Evolutionary conservation across 1,284 basidiomycete species (phyloP).

Genomic region (Somion occarium): DNA sequence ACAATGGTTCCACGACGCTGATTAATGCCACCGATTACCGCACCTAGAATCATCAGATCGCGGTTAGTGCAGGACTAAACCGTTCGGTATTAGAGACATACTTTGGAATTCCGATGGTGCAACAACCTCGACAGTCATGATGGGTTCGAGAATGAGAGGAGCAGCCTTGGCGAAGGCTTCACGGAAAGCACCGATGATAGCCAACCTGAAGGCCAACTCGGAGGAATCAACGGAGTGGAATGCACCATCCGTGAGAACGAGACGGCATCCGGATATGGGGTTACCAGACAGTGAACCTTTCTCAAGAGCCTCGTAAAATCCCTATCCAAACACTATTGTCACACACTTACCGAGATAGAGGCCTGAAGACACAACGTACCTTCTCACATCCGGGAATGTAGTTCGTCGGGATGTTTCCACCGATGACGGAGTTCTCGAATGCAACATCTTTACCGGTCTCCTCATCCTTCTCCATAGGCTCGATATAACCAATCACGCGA

Average conservation of each 20-base stretch:
- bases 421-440: constrained; percentile 90
- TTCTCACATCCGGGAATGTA: constrained; percentile 97
- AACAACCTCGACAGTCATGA: constrained; percentile 98
- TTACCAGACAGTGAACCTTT: constrained; percentile 92
- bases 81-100: constrained; percentile 15
- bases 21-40: constrained; percentile 94
- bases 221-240: constrained; percentile 97
- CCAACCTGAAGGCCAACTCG: constrained; percentile 92
- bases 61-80: background rate
- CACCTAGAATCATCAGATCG: constrained; percentile 36
- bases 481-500: constrained; percentile 88
- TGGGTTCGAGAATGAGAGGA: constrained; percentile 90
- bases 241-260: constrained; percentile 90
- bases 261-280: constrained; percentile 80
- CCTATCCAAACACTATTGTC: constrained; percentile 40
- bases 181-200: constrained; percentile 89
- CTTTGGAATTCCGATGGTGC: constrained; percentile 98
- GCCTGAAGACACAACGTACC: constrained; percentile 52
- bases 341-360: background rate
- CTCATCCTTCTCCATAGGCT: constrained; percentile 81
- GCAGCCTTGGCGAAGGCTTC: constrained; percentile 80
- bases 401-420: constrained; percentile 87
- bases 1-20: constrained; percentile 92
- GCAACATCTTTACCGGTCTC: constrained; percentile 84
- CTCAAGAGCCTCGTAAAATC: constrained; percentile 92